Conservation (phyloP, 108 stramenopile genomes). For the Fistulifera solaris region DNA sequence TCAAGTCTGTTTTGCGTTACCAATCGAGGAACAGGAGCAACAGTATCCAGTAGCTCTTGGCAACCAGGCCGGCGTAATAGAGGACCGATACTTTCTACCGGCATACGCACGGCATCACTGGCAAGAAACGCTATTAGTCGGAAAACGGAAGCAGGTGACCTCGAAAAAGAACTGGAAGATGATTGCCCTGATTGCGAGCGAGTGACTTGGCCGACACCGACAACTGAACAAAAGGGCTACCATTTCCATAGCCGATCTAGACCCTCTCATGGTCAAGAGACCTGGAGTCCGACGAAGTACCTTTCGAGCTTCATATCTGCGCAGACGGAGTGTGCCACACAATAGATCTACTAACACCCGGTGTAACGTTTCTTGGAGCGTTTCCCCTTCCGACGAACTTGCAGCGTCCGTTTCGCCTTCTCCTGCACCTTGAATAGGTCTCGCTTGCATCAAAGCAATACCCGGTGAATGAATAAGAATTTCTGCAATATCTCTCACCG, state of each 20-base stretch:
- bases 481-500: conserved; percentile 49
- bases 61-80: conserved; percentile 42
- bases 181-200: conserved; percentile 52
- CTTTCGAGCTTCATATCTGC: conserved; percentile 70
- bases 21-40: conserved; percentile 39
- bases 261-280: conserved; percentile 53
- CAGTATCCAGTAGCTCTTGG: conserved; percentile 43
- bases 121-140: conserved; percentile 60
- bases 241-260: conserved; percentile 46
- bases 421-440: conserved; percentile 19
- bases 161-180: conserved; percentile 43
- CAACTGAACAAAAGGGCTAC: conserved; percentile 42
- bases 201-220: conserved; percentile 38
- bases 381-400: conserved; percentile 13
- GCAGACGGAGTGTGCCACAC: conserved; percentile 30
- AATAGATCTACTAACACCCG: conserved; percentile 36
- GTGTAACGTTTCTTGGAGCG: conserved; percentile 47
- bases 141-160: conserved; percentile 64
- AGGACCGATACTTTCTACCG: conserved; percentile 47
- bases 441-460: conserved; percentile 41
- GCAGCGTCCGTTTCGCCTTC: background rate
- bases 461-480: conserved; percentile 63
- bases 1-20: background rate
- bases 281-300: conserved; percentile 53
- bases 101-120: conserved; percentile 53